Base-by-base conservation (phyloP, 2,329 filamentous ascomycete species). In the Parastagonospora avenae region DNA sequence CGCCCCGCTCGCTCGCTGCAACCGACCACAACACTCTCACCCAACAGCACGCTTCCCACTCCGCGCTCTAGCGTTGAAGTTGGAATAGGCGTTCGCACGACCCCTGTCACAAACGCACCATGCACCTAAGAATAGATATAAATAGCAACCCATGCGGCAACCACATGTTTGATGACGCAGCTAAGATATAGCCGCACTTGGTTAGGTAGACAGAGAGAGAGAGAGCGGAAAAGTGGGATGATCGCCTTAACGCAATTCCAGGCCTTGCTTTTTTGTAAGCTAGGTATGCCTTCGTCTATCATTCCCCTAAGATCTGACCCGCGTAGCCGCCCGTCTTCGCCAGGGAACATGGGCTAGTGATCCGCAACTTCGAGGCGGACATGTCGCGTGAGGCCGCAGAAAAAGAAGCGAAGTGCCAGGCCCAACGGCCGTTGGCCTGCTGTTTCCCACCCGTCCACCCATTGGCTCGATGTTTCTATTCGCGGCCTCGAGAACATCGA, bases 381-480 rank as follows among this genome's bases (percentile, higher is more conserved):
- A 24, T 24, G 19, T 24, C 35, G 4, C 35, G 10, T 16, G 35
- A 19, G 15, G 31, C 37, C 46, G 46, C 47, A 42, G 49, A n/a
- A n/a, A n/a, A n/a, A n/a, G n/a, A 54, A 53, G 48, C 56, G 51
- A 52, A 30, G 41, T 48, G 40, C 32, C n/a, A 49, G 14, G n/a
- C 19, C 14, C 19, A 30, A 30, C 46, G 41, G 35, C 38, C 45
- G 46, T 43, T 41, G 44, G 45, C 46, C 42, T 50, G 39, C 41
- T 45, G 54, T 50, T 53, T 42, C 44, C 24, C 12, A 33, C 27
- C 32, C 48, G 49, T 54, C 48, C 50, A 60, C 50, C 56, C 44
- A 57, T 50, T 57, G 56, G 43, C 50, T 53, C 55, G 19, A 43
- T 46, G 47, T 61, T 66, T 64, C 64, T 69, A 69, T 60, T 59